Base-by-base conservation (phyloP, 148 eudicot genomes). In the Camellia japonica region DNA sequence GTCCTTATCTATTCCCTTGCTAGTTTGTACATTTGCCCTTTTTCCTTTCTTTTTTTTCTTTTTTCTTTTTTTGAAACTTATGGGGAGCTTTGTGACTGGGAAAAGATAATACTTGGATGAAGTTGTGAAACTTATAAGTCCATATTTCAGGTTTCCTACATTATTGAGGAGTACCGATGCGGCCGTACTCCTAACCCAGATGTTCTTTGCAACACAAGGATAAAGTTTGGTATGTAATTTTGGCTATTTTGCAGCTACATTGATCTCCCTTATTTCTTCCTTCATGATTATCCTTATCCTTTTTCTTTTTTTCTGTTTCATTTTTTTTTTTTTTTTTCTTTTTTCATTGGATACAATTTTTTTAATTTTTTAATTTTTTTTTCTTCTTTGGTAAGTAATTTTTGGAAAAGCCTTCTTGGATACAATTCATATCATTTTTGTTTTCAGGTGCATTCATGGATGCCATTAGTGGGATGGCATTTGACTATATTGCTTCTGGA, bases 141-240 rank as follows among this genome's bases (percentile, higher is more conserved):
- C 85, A 49, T 80, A 76, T 83, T 82, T 85, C 90, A 96, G 98
- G 99, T 94, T 67, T 92, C 98, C 20, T 92, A 93, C 82, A 92
- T 96, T 71, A 94, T 96, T 76, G 91, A 89, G 75, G 99, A 96
- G 90, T 96, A 93, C 81, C 87, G 90, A 69, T 84, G 89, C 84
- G 99, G 99, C 75, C 97, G 95, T 42, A 96, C 99, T 80, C 99
- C 99, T 83, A 96, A 96, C 82, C 99, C 98, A 55, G 99, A 96
- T 86, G 95, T 96, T 71, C 94, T 96, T 18, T 96, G 99, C 88
- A 96, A 96, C 83, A 94, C 98, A 58, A 89, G 99, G 88, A 93
- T 96, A 80, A 96, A 96, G 89, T 96, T 96, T 85, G 98, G 99
- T 96, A 66, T 68, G 95, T 81, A 12, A 74, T 54, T 71, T 66